phyloP scores from a whole-genome alignment of 2,329 filamentous ascomycete genomes.

The Orbilia ellipsospora region DNA sequence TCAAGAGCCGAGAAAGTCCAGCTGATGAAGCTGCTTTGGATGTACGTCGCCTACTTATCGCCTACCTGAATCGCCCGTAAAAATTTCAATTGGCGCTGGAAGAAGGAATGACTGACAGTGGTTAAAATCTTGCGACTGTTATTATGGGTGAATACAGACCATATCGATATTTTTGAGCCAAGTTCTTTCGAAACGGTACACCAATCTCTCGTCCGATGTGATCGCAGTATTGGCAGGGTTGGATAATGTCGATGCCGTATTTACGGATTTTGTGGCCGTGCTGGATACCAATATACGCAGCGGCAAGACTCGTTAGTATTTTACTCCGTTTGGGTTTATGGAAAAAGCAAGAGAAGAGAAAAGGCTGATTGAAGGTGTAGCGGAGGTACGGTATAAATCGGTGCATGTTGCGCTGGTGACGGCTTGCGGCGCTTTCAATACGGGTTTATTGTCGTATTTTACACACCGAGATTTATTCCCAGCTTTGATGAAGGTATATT shows the following conservation, averaged over 20 bases:
- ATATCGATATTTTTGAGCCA: constrained; percentile 86
- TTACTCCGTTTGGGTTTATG: constrained; percentile 64
- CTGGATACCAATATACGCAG: constrained; percentile 85
- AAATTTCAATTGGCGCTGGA: neutral
- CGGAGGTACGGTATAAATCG: constrained; percentile 80
- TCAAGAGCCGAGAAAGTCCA: constrained; percentile 71
- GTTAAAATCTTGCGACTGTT: neutral
- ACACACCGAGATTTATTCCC: constrained; percentile 95
- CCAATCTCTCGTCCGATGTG: constrained; percentile 93
- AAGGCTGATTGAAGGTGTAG: constrained; percentile 74
- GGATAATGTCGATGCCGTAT: constrained; percentile 84
- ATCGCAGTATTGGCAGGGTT: constrained; percentile 90
- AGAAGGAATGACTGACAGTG: neutral
- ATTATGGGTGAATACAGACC: constrained; percentile 70
- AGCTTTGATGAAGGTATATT: constrained; percentile 85
- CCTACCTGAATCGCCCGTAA: neutral
- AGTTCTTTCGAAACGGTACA: constrained; percentile 87
- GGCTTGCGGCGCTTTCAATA: constrained; percentile 94
- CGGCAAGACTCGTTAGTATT: constrained; percentile 73
- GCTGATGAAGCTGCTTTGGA: constrained; percentile 84
- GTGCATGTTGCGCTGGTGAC: constrained; percentile 84
- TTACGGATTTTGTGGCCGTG: constrained; percentile 86
- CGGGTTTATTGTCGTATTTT: constrained; percentile 91
- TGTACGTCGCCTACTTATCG: constrained; percentile 68
- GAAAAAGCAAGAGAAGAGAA: constrained; percentile 67